Evolutionary conservation across 768 basidiomycete species (phyloP), one percentile per base, ranked within the genome.

Genomic region (Gelatoporia subvermispora): DNA sequence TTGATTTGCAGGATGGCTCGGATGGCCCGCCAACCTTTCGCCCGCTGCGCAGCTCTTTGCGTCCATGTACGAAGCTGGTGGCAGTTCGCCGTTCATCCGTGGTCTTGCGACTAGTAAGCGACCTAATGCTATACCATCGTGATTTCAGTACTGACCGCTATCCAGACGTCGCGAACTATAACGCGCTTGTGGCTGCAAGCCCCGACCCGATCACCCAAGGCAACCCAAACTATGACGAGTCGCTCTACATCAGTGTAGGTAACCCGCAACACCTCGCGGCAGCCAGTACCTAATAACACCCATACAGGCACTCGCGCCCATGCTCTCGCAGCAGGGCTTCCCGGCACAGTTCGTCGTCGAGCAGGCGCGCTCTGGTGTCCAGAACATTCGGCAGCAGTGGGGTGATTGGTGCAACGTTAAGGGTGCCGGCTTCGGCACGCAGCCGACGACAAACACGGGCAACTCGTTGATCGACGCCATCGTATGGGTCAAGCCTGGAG

Each of bases 401-500:
- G 81, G 81, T 55, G 77, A 83, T 67, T 84, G 66, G 65, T 82
- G 81, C 73, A 84, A 84, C 61, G 77, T 84, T 60, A 74, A 75
- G 58, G 73, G 74, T 55, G 76, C 81, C 46, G 82, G 81, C 49
- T 83, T 82, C 63, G 82, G 82, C 48, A 73, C 68, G 39, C 79
- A 69, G 46, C 81, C 81, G 25, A 82, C 82, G 35, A 68, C 68
- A 47, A 75, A 66, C 71, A 81, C 80, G 18, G 76, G 77, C 34
- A 73, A 72, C 39, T 62, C 69, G 42, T 68, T 75, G 55, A 77
- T 82, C 51, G 81, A 83, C 59, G 66, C 80, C 41, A 76, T 82
- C 59, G 78, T 81, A 51, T 83, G 80, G 80, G 73, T 79, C 55
- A 84, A 84, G 69, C 81, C 82, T 35, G 80, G 81, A 72, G 81